phyloP scores from a whole-genome alignment of 768 basidiomycete genomes.

The Coprinellus micaceus region DNA sequence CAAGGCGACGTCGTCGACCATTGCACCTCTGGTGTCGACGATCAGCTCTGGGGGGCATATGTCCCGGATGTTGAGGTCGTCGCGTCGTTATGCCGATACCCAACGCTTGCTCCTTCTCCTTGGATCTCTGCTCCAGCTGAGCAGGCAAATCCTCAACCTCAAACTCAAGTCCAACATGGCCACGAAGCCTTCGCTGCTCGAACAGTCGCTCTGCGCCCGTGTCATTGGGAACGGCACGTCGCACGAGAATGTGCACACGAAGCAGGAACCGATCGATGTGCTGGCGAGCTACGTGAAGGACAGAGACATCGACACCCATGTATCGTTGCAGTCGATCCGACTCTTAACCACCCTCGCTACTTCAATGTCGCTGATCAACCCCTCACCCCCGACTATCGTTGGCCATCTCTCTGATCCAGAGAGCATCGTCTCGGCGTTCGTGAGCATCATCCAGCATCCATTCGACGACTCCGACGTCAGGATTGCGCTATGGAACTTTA shows the following conservation, averaged over 20 bases:
- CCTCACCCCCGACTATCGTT: constrained; percentile 68
- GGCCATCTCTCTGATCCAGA: constrained; percentile 79
- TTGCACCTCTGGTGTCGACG: constrained; percentile 73
- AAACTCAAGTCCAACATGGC: constrained; percentile 49
- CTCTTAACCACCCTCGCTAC: constrained; percentile 66
- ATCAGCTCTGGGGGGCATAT: constrained; percentile 61
- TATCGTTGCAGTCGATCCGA: constrained; percentile 64
- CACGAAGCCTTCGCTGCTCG: constrained; percentile 61
- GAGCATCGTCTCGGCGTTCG: constrained; percentile 58
- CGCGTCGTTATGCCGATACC: constrained; percentile 68
- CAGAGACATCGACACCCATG: constrained; percentile 52
- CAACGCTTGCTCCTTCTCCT: constrained; percentile 65
- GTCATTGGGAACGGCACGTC: constrained; percentile 47
- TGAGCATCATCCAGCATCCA: constrained; percentile 72
- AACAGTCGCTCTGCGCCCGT: constrained; percentile 70
- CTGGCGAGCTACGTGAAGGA: constrained; percentile 66
- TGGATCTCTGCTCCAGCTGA: constrained; percentile 60
- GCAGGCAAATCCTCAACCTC: constrained; percentile 57
- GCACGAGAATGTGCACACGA: constrained; percentile 42
- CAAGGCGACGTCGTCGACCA: constrained; percentile 73
- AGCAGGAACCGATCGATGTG: constrained; percentile 71
- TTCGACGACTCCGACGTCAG: constrained; percentile 73
- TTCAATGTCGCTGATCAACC: constrained; percentile 55
- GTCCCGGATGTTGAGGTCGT: constrained; percentile 53
- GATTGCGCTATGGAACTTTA: constrained; percentile 79